Evolutionary conservation across 176 grass and related monocot species (phyloP), one percentile per base, ranked within the genome.

Genomic region (Paspalum vaginatum): DNA sequence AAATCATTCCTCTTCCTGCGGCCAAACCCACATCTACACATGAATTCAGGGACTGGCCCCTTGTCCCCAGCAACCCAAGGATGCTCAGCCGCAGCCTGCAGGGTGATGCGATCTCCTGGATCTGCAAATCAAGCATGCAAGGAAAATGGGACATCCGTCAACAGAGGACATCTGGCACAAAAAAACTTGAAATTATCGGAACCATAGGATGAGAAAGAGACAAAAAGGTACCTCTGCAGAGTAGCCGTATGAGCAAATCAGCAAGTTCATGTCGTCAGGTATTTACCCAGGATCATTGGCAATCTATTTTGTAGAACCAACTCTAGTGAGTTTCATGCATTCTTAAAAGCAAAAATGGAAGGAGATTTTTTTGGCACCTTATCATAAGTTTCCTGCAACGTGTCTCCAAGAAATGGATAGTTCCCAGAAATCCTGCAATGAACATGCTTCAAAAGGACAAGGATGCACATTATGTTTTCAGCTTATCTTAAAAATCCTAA

Each of bases 321-420:
- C 24, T 22, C 43, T 24, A 66, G 64, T 82, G 42, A 75, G 61
- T 60, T 87, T 62, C 52, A 20, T 61, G 77, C 32, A 51, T 49
- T 40, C n/a, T 26, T 32, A 83, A 61, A 45, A 75, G 12, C 18
- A 77, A 64, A 79, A 22, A 20, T 15, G 75, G 53, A 83, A 52
- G 8, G 26, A 66, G 20, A 21, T 8, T 10, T 72, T 45, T 14
- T 40, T 62, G 4, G 26, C 24, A 95, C 95, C 95, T 95, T 95
- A 67, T 98, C 92, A 38, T 95, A 93, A 72, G 89, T 94, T 80
- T 94, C 92, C 52, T 89, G 88, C 59, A 94, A 81, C 3, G 88
- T 85, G 44, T 98, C 95, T 62, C 95, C 95, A 37, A 98, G 47
- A 84, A 98, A 98, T 81, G 90, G 95, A 87, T 95, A 95, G 11